Base-by-base conservation (phyloP, 768 basidiomycete genomes). In the Boletus pseudopeckii region DNA sequence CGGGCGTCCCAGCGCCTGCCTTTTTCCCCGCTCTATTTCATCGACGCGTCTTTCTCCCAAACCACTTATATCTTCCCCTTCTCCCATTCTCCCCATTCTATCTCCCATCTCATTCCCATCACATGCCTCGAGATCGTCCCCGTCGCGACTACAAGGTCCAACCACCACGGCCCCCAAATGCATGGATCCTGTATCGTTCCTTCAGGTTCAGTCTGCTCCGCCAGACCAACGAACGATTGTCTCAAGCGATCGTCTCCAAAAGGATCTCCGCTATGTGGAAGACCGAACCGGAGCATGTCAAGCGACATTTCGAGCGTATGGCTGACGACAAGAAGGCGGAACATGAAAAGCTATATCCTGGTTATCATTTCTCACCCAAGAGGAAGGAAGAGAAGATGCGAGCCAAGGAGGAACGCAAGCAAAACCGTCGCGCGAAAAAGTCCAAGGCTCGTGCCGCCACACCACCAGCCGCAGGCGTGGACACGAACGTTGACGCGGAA, bases 141-240 rank as follows among this genome's bases (percentile, higher is more conserved):
- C 30, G 45, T 13, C 49, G 43, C 50, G 63, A 34, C 20, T 46
- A 52, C 51, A 59, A 52, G 46, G 55, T 70, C 17, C 70, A 76
- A 51, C 75, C 78, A 5, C 85, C 86, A 10, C 79, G 90, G 0
- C 90, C 90, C 4, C 82, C 84, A 10, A 92, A 92, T 64, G 84
- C 90, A 0, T 92, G 88, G 88, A 92, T 92, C 54, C 58, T 92
- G 15, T 92, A 88, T 69, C 82, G 90, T 39, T 81, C 85, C 3
- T 77, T 82, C 56, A 82, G 79, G 63, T 72, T 81, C 40, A 71
- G 1, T 1, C 0, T 6, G 20, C 37, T 64, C 20, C 54, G 54
- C 28, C 68, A 54, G 65, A 72, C 11, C 65, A 53, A 58, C 34
- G 57, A 72, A 54, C 56, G 76, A 37, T 48, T 72, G 7, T 69